A percentile compares a stretch with the other conserved stretches of the same genome.
phyloP scores from a whole-genome alignment of 139 green algal species.

The Picochlorum costavermella region DNA sequence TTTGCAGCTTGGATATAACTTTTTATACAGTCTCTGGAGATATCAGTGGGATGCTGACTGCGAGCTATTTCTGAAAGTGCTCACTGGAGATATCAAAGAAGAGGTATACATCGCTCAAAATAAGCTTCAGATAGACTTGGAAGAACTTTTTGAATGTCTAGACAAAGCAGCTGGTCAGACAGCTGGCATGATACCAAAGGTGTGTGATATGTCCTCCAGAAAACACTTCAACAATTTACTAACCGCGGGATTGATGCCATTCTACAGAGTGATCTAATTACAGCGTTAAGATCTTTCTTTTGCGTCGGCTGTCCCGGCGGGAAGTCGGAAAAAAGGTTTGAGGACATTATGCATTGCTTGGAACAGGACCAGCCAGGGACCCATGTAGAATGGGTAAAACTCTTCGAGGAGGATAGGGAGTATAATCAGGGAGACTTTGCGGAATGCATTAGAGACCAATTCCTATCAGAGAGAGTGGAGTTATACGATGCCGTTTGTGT shows the following conservation, averaged over 20 bases:
- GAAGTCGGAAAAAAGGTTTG: conserved; percentile 36
- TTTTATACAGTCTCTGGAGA: conserved; percentile 46
- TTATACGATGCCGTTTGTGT: conserved; percentile 36
- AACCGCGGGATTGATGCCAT: neutral
- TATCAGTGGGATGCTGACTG: conserved; percentile 57
- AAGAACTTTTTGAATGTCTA: conserved; percentile 28
- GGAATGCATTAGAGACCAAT: conserved; percentile 52
- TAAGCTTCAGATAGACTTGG: conserved; percentile 34
- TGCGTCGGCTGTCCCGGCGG: conserved; percentile 31
- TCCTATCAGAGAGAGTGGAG: conserved; percentile 37
- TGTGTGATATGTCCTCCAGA: neutral
- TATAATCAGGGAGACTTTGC: conserved; percentile 58
- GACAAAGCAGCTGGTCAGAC: conserved; percentile 24
- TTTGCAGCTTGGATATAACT: conserved; percentile 47
- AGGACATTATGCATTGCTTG: conserved; percentile 42
- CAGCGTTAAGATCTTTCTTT: conserved; percentile 40
- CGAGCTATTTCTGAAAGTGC: conserved; percentile 54
- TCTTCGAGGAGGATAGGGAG: conserved; percentile 60
- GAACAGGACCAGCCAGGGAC: conserved; percentile 41
- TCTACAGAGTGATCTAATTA: conserved; percentile 20
- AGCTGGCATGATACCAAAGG: conserved; percentile 31
- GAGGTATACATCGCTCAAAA: conserved; percentile 45
- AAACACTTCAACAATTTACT: conserved; percentile 1
- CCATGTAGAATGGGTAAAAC: conserved; percentile 29
- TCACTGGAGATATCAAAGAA: conserved; percentile 44